These are phyloP conservation scores for Botryotinia narcissicola DNA, from an alignment of 2,329 filamentous ascomycete genomes.

Conservation along the genomic window DNA sequence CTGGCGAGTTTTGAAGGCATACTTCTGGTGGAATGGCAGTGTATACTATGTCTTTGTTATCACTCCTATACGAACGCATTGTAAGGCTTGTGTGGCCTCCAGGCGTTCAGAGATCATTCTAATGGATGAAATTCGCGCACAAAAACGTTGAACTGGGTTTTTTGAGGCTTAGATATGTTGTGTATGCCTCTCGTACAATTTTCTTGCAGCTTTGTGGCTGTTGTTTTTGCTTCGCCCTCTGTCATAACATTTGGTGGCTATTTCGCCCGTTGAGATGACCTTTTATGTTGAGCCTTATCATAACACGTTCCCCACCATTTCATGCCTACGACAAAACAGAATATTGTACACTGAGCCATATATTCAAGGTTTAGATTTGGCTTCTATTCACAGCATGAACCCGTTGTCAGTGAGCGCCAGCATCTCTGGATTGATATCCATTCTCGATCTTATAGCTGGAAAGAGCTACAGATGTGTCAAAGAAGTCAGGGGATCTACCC, in stretches of 20 bases:
- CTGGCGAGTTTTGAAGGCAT: not conserved
- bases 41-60: not conserved
- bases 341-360: not conserved
- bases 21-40: not conserved
- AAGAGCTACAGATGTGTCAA: slow-evolving; percentile 20
- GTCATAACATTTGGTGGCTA: not conserved
- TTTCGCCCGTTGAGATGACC: not conserved
- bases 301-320: not conserved
- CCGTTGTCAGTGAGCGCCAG: slow-evolving; percentile 22
- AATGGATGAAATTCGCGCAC: not conserved
- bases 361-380: not conserved
- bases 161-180: not conserved
- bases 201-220: not conserved
- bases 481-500: not conserved
- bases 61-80: not conserved
- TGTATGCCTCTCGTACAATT: not conserved
- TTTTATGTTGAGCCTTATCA: not conserved
- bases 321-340: not conserved
- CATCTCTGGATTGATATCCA: slow-evolving; percentile 19
- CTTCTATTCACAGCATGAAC: slow-evolving; percentile 7
- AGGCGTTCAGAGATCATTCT: not conserved
- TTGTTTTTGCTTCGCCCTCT: not conserved
- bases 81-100: not conserved
- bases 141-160: not conserved
- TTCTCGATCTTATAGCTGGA: slow-evolving; percentile 9